Evolutionary conservation across 345 rosid species (phyloP).

Genomic region (Bretschneidera sinensis): DNA sequence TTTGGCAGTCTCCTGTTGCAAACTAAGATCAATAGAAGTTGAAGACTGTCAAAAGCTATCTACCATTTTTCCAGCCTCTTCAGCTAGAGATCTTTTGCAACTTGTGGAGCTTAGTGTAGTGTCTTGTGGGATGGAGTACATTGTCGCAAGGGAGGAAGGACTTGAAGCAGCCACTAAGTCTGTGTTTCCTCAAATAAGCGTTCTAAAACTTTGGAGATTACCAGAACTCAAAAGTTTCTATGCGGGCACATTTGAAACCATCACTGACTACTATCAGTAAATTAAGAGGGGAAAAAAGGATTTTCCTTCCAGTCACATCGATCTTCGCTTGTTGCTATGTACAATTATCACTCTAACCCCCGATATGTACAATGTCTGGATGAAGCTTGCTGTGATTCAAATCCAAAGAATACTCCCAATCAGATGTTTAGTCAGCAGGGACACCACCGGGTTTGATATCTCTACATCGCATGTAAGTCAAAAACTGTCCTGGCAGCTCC

Average conservation of each 20-base stretch:
- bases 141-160: constrained; percentile 14
- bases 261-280: too few relatives aligned
- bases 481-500: constrained; percentile 84
- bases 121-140: constrained; percentile 16
- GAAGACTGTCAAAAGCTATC: neutral
- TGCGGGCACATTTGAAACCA: neutral
- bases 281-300: too few relatives aligned
- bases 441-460: constrained; percentile 44
- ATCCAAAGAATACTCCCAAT: neutral
- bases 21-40: constrained; percentile 6
- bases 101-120: constrained; percentile 13
- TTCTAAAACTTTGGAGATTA: neutral
- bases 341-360: too few relatives aligned
- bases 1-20: constrained; percentile 10
- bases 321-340: too few relatives aligned
- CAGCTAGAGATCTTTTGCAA: constrained; percentile 14
- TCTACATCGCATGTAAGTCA: constrained; percentile 57
- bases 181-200: constrained; percentile 16
- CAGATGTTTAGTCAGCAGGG: neutral
- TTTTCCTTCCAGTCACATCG: too few relatives aligned
- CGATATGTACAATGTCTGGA: too few relatives aligned
- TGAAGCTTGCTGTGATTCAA: too few relatives aligned
- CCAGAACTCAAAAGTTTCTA: constrained; percentile 19
- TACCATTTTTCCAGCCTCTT: constrained; percentile 17
- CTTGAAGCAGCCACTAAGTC: neutral